These are phyloP conservation scores for Baorangia bicolor DNA, from an alignment of 768 basidiomycete genomes.

Conservation along the genomic window DNA sequence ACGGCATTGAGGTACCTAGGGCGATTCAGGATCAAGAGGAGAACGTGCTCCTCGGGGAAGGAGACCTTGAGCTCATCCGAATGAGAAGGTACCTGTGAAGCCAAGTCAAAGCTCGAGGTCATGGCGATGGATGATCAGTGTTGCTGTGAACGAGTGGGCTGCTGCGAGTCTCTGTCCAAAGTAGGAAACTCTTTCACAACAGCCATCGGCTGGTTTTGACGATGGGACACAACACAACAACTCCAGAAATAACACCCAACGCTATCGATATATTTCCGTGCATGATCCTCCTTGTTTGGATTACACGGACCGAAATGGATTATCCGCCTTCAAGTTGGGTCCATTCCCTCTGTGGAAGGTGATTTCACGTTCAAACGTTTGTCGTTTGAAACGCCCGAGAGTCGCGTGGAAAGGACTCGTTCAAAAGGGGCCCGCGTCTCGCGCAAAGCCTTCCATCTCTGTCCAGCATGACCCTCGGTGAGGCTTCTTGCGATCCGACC, in stretches of 20 bases:
- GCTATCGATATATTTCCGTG: neutral
- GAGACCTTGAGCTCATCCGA: slow-evolving; percentile 39
- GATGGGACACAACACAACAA: no score
- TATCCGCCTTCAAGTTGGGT: no score
- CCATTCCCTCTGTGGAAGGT: no score
- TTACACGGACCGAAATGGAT: slow-evolving; percentile 9
- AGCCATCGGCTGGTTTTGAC: no score
- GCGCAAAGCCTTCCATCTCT: no score
- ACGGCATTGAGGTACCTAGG: slow-evolving; percentile 75
- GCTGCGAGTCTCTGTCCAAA: neutral
- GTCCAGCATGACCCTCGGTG: no score
- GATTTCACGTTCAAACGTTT: no score
- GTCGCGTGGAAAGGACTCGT: slow-evolving; percentile 24
- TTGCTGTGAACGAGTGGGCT: neutral
- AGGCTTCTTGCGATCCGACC: no score
- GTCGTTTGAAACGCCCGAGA: slow-evolving; percentile 24
- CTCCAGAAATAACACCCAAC: no score
- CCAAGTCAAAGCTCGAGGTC: neutral
- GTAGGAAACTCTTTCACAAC: slow-evolving; percentile 11
- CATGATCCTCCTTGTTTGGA: neutral
- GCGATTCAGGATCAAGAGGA: slow-evolving; percentile 62
- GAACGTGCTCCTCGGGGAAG: slow-evolving; percentile 50
- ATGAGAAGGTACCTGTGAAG: slow-evolving; percentile 24
- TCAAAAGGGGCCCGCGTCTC: no score
- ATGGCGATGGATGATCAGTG: neutral